A percentile compares a stretch with the other conserved stretches of the same genome.
These are phyloP conservation scores for Claviceps africana DNA, from an alignment of 2,329 filamentous ascomycete genomes.

Conservation along the genomic window DNA sequence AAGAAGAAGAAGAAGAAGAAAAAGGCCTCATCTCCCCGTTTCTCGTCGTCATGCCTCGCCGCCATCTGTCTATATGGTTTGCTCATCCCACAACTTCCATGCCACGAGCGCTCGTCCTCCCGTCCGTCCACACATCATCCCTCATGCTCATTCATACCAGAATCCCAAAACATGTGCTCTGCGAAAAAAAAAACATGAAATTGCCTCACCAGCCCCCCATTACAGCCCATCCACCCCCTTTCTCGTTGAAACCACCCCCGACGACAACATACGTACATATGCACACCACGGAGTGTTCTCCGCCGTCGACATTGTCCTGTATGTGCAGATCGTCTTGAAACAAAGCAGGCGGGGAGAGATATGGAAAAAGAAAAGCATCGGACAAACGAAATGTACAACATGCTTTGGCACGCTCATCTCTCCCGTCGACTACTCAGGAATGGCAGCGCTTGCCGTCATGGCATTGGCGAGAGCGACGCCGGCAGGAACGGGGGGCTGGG, in stretches of 20 bases:
- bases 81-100: neutral
- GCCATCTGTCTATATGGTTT: neutral
- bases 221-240: neutral
- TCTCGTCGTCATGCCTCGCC: neutral
- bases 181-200: neutral
- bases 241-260: neutral
- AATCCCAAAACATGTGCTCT: neutral
- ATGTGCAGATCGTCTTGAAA: neutral
- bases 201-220: neutral
- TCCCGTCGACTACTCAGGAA: slow-evolving; percentile 18
- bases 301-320: neutral
- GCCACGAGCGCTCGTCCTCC: neutral
- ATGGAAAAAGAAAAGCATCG: neutral
- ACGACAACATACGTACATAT: neutral
- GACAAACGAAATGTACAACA: neutral
- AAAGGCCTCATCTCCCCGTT: neutral
- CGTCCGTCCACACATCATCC: neutral
- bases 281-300: neutral
- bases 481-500: neutral
- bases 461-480: slow-evolving; percentile 17
- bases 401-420: neutral
- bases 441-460: slow-evolving; percentile 16
- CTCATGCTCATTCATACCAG: neutral
- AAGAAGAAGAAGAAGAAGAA: neutral
- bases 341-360: neutral